phyloP scores from a whole-genome alignment of 2,329 filamentous ascomycete species.

The Fusarium protoensiforme region DNA sequence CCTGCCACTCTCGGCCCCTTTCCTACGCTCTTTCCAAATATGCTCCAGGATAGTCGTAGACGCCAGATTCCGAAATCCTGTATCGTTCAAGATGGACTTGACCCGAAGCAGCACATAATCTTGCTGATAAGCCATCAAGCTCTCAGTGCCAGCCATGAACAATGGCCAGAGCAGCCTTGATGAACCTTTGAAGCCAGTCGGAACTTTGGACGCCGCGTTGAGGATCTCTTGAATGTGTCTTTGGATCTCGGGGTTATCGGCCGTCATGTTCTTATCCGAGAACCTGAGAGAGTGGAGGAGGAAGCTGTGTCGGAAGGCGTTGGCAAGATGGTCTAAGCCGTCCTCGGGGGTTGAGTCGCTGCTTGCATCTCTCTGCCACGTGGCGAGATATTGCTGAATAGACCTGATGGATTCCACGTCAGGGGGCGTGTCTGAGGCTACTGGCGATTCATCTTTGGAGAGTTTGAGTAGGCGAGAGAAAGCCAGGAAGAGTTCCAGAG shows the following conservation, averaged over 20 bases:
- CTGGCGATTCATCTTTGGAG: neutral
- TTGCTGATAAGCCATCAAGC: neutral
- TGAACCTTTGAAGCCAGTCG: neutral
- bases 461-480: neutral
- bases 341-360: neutral
- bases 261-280: neutral
- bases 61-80: neutral
- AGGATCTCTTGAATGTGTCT: neutral
- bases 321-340: neutral
- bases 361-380: neutral
- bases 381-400: neutral
- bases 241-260: neutral
- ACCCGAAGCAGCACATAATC: neutral
- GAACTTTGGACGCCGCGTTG: neutral
- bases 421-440: neutral
- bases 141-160: neutral
- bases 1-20: neutral
- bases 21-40: neutral
- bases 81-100: neutral
- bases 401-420: neutral
- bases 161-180: neutral
- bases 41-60: neutral
- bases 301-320: neutral
- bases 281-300: neutral
- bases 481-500: neutral